Evolutionary conservation across 495 filamentous ascomycete species (phyloP).

Genomic region (Xylaria venustula): DNA sequence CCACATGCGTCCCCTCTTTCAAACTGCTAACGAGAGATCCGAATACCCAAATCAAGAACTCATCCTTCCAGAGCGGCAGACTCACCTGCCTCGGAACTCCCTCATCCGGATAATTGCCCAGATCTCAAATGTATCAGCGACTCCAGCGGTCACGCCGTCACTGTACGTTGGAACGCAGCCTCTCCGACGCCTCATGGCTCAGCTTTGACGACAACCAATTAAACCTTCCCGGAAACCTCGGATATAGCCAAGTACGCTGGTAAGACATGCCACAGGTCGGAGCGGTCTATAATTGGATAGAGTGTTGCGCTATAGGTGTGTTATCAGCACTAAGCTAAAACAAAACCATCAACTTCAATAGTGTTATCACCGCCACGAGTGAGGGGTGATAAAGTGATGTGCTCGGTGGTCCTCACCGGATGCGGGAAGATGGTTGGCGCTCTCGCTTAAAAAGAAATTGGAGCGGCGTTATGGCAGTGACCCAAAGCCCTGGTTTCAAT

Average conservation of each 20-base stretch:
- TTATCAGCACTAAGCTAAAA: not conserved
- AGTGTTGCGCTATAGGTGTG: not conserved
- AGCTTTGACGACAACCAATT: not conserved
- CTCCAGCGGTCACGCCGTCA: not conserved
- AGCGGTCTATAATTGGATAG: not conserved
- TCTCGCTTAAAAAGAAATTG: too few relatives aligned
- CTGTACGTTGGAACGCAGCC: not conserved
- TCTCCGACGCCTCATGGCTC: not conserved
- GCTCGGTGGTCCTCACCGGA: too few relatives aligned
- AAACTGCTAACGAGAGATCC: too few relatives aligned
- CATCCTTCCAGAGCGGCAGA: too few relatives aligned
- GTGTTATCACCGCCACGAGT: not conserved
- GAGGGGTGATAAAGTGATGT: too few relatives aligned
- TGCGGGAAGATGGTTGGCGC: too few relatives aligned
- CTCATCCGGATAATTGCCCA: not conserved
- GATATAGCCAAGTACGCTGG: not conserved
- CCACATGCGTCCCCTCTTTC: too few relatives aligned
- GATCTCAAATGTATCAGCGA: not conserved
- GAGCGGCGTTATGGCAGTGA: too few relatives aligned
- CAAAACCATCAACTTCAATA: not conserved
- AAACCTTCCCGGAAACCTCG: not conserved
- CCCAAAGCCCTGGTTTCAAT: too few relatives aligned
- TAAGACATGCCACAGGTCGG: not conserved
- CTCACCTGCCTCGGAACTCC: not conserved
- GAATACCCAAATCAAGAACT: too few relatives aligned